These are phyloP conservation scores for Ampelocalamus luodianensis DNA, from an alignment of 176 grass and related monocot species.

Conservation along the genomic window DNA sequence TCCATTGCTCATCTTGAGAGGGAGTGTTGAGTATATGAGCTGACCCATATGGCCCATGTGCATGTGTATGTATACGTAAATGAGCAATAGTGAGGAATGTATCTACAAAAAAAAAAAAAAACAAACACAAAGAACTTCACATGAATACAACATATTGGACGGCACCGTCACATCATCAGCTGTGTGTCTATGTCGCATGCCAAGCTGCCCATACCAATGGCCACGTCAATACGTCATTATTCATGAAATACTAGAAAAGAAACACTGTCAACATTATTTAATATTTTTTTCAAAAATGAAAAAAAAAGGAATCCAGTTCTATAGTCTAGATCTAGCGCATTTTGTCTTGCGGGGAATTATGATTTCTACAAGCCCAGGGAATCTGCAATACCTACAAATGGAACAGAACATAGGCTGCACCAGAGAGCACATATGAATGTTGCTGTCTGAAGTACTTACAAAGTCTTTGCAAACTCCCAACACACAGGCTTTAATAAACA, in stretches of 20 bases:
- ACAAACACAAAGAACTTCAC: no score
- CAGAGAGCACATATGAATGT: neutral
- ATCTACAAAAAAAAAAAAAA: no score
- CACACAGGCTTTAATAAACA: neutral
- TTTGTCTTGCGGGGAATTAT: neutral
- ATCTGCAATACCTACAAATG: neutral
- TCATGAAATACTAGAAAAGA: neutral
- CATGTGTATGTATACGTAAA: no score
- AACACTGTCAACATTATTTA: neutral
- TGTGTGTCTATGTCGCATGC: neutral
- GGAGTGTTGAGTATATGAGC: no score
- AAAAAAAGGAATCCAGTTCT: neutral
- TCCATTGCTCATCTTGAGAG: no score
- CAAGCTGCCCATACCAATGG: neutral
- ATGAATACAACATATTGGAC: constrained; percentile 3
- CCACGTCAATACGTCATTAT: neutral
- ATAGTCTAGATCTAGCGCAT: neutral
- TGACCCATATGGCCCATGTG: no score
- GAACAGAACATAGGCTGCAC: neutral
- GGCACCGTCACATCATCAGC: neutral
- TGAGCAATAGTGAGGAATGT: no score
- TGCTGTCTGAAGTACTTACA: neutral
- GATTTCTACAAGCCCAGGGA: neutral
- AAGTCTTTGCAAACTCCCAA: neutral
- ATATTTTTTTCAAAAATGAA: neutral